Evolutionary conservation across 148 eudicot species (phyloP), one percentile per base, ranked within the genome.

Genomic region (Rhododendron griersonianum): DNA sequence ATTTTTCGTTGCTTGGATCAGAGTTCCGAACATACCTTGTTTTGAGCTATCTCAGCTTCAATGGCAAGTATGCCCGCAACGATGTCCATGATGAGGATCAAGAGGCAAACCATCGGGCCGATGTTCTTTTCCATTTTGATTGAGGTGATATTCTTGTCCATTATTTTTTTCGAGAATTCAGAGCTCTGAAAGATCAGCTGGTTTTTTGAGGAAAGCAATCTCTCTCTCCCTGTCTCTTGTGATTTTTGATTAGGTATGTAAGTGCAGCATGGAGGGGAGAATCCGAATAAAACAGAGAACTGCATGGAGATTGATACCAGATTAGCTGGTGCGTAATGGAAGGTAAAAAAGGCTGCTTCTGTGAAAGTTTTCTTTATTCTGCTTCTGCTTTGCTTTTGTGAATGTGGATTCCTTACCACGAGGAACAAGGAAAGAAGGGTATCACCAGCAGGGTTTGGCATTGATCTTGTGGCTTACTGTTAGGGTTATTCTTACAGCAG

Each of bases 31-130:
- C 45, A 2, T 48, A 81, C 83, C 69, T 81, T 81, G 84, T 94
- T 91, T 87, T 97, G 98, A 80, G 95, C 92, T 44, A 94, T 47
- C 87, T 97, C 96, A n/a, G 98, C 98, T 87, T 94, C 89, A 41
- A 97, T 94, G 48, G 95, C 95, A 3, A 97, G 93, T 47, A 97
- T 89, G 30, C 98, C 99, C 0, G 99, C 99, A 0, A 89, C 84
- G 44, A 95, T 84, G 86, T 97, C 99, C 93, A 97, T 83, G 86
- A 90, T 75, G 69, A 97, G 87, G 89, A 97, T 86, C 80, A 92
- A 55, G 45, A 95, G 88, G 86, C 99, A 95, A 3, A 95, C 87
- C 7, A 94, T 37, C 16, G 89, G 92, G 45, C 88, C 93, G 4
- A 89, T 85, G 75, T 86, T 86, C 86, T 84, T 94, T 0, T 83